Percentiles rank a stretch among this genome's conserved stretches.
Conservation (phyloP, 805 yeast species). For the Jamesozyma lodderae region DNA sequence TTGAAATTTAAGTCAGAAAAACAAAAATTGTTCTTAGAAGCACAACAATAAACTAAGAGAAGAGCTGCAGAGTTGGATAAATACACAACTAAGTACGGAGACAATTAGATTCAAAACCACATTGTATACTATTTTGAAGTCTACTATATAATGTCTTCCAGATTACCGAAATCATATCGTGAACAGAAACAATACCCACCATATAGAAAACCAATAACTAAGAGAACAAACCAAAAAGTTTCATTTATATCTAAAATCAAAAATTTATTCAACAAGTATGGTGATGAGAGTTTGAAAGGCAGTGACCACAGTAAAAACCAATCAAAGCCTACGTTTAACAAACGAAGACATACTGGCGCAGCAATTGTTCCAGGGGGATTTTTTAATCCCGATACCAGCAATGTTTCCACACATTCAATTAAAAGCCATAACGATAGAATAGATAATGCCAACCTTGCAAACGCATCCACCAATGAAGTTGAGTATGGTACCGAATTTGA, state of each 20-base stretch:
- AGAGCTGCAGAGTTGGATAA: too few species aligned
- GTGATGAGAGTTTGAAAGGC: too few species aligned
- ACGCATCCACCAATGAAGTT: slow-evolving; percentile 1
- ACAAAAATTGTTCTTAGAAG: too few species aligned
- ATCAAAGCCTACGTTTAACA: neutral
- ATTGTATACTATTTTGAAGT: too few species aligned
- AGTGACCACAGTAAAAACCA: neutral
- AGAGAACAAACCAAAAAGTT: slow-evolving; percentile 1
- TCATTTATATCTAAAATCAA: slow-evolving; percentile 5
- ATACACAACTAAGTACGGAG: too few species aligned
- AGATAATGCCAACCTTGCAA: neutral
- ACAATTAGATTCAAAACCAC: too few species aligned
- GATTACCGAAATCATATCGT: slow-evolving; percentile 6
- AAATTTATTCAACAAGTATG: slow-evolving; percentile 1
- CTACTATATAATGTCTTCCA: slow-evolving; percentile 1
- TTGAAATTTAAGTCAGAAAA: too few species aligned
- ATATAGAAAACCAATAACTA: slow-evolving; percentile 5
- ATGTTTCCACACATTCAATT: slow-evolving; percentile 3
- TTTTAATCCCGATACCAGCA: slow-evolving; percentile 12
- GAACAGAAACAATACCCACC: slow-evolving; percentile 6
- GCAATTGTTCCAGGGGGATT: slow-evolving; percentile 23
- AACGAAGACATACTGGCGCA: neutral
- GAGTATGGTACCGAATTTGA: slow-evolving; percentile 9
- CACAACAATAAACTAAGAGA: too few species aligned
- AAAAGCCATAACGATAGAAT: neutral